Base-by-base conservation (phyloP, 306 rosid genomes). In the Leucaena leucocephala region DNA sequence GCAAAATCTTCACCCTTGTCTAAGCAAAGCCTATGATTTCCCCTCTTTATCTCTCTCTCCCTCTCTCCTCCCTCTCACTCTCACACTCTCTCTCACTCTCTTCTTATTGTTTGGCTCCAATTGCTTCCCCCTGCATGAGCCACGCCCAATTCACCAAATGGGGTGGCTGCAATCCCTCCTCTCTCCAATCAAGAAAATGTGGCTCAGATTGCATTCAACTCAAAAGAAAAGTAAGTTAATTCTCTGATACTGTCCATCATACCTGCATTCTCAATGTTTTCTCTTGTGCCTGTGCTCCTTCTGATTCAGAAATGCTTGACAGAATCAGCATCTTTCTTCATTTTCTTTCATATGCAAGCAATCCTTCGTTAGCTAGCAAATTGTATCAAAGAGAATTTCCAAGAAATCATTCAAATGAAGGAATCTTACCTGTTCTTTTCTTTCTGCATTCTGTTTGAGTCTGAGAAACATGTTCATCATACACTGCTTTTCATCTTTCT, bases 121-220 rank as follows among this genome's bases (percentile, higher is more conserved):
- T 49, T 82, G 71, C 43, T 39, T 33, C 77, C 63, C 35, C 42
- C 72, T 73, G 71, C 83, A 68, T 68, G 83, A 83, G 77, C 80
- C 80, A 58, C 73, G 73, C 80, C 80, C 86, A 73, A 76, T 67
- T 74, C 77, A 68, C 67, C 83, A 83, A 83, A 83, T 83, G 86
- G 91, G 98, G 84, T 91, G 94, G 93, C 92, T 93, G 42, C 97
- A 88, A 72, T 91, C 98, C 85, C 87, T 93, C 85, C 42, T 93
- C 91, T 91, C 90, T 72, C 97, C 94, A 40, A 68, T 91, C 67
- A 91, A 88, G 91, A 93, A 93, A 89, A 75, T 93, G 63, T 93
- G 97, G 97, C 67, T 89, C 80, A 89, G 93, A 50, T 54, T 93
- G 74, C 84, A 93, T 85, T 89, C 98, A 0, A 78, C 91, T 76